Evolutionary conservation across 306 rosid genomes (phyloP).

Genomic region (Begonia fuchsioides): DNA sequence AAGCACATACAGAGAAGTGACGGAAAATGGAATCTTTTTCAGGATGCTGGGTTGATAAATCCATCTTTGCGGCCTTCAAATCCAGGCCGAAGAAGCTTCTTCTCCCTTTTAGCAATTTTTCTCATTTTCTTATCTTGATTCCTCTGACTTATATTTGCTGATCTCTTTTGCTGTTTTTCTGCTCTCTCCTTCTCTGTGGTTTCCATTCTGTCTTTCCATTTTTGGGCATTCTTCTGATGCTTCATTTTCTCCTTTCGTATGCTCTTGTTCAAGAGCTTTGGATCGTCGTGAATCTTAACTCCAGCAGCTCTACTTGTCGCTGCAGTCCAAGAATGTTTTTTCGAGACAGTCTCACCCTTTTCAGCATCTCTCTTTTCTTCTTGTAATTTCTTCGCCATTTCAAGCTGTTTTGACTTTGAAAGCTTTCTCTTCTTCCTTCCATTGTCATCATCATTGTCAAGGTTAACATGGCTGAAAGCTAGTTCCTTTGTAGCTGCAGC

Average conservation of each 20-base stretch:
- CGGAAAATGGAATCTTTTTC: too few relatives aligned
- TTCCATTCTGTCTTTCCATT: conserved; percentile 65
- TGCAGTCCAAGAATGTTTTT: conserved; percentile 58
- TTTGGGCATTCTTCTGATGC: conserved; percentile 56
- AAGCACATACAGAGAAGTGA: too few relatives aligned
- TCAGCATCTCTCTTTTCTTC: conserved; percentile 67
- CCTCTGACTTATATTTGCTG: conserved; percentile 48
- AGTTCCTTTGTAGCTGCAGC: conserved; percentile 65
- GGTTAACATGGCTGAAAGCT: conserved; percentile 55
- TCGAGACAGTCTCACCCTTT: conserved; percentile 39
- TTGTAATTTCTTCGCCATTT: conserved; percentile 47
- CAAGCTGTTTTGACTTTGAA: conserved; percentile 65
- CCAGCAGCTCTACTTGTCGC: conserved; percentile 77
- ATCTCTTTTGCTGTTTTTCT: conserved; percentile 60
- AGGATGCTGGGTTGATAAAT: conserved; percentile 23
- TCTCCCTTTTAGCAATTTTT: conserved; percentile 71
- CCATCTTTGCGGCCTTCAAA: conserved; percentile 85
- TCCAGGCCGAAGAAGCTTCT: conserved; percentile 76
- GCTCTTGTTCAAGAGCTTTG: conserved; percentile 41
- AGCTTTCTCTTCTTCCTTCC: conserved; percentile 47
- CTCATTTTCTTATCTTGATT: conserved; percentile 56
- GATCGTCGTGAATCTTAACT: conserved; percentile 73
- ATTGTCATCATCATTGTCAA: conserved; percentile 36
- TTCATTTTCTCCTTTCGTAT: conserved; percentile 52
- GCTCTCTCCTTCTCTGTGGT: conserved; percentile 53